phyloP scores from a whole-genome alignment of 208 protist genomes.

The Acanthamoeba culbertsoni region DNA sequence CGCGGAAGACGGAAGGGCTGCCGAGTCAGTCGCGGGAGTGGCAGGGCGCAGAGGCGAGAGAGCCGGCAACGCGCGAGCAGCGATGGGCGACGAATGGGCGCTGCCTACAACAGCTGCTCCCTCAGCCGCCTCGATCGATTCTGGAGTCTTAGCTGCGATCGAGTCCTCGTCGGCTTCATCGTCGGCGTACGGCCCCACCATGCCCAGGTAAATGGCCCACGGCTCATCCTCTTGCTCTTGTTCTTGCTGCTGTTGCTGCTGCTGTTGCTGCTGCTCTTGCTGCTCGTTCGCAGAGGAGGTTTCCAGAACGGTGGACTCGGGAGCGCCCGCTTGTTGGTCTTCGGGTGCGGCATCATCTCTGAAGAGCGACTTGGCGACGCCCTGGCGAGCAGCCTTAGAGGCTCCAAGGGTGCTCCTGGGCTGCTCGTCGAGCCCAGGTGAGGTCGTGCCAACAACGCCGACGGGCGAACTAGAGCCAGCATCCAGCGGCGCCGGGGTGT shows the following conservation, averaged over 20 bases:
- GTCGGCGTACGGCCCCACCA: background rate
- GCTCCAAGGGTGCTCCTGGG: too few species aligned
- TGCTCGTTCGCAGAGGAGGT: too few species aligned
- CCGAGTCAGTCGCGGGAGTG: background rate
- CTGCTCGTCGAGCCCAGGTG: too few species aligned
- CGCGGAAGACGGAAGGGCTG: background rate
- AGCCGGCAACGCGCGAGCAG: background rate
- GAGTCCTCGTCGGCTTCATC: background rate
- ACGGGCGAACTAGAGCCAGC: background rate
- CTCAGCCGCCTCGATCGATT: background rate
- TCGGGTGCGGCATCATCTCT: too few species aligned
- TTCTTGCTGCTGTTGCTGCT: background rate
- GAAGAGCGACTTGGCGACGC: too few species aligned
- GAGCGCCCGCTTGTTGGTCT: too few species aligned
- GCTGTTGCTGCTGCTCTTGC: background rate
- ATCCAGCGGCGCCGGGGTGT: too few species aligned
- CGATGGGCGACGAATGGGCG: background rate
- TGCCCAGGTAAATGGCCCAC: background rate
- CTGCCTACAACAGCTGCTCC: background rate
- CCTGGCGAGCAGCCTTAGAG: too few species aligned
- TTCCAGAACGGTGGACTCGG: background rate
- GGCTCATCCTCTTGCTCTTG: background rate
- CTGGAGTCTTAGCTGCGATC: background rate
- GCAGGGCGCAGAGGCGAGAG: background rate
- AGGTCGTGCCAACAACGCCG: background rate